Percentiles rank a stretch among this genome's conserved stretches.
Conservation (phyloP, 352 stramenopile genomes). For the Phytophthora sp. region DNA sequence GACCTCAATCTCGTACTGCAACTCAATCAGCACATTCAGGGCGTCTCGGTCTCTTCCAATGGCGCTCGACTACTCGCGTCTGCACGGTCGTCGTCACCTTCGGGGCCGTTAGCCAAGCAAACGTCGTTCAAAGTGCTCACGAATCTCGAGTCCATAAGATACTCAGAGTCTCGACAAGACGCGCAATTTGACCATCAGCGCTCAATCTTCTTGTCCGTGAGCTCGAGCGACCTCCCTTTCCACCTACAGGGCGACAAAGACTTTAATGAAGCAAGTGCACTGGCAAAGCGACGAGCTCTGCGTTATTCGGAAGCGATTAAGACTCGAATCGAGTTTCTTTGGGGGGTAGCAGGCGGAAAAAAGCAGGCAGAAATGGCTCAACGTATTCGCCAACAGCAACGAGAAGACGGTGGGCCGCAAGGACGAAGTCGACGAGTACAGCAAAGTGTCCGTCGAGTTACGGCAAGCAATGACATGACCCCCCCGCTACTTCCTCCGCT, state of each 20-base stretch:
- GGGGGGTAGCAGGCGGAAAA: slow-evolving; percentile 59
- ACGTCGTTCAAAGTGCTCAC: slow-evolving; percentile 81
- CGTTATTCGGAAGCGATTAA: slow-evolving; percentile 55
- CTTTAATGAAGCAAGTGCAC: slow-evolving; percentile 66
- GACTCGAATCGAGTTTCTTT: slow-evolving; percentile 63
- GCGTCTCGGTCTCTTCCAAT: slow-evolving; percentile 32
- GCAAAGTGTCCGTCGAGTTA: slow-evolving; percentile 29
- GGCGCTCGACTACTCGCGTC: slow-evolving; percentile 15
- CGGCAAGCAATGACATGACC: not conserved
- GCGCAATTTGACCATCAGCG: slow-evolving; percentile 79
- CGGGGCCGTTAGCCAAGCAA: no score
- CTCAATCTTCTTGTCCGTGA: slow-evolving; percentile 30
- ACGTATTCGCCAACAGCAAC: slow-evolving; percentile 28
- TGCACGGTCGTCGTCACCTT: slow-evolving; percentile 22
- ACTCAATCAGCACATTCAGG: slow-evolving; percentile 75
- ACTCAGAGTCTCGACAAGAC: slow-evolving; percentile 48
- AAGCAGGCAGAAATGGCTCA: slow-evolving; percentile 40
- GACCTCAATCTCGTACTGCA: slow-evolving; percentile 74
- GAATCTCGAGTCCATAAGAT: slow-evolving; percentile 55
- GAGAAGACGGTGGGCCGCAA: slow-evolving; percentile 17
- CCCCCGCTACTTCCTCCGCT: slow-evolving; percentile 18
- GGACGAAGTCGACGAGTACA: slow-evolving; percentile 7
- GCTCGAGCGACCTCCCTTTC: slow-evolving; percentile 58
- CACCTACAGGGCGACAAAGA: slow-evolving; percentile 73
- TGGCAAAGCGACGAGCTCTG: slow-evolving; percentile 61